Evolutionary conservation across 371 early-diverging fungal species (phyloP).

Genomic region (Mortierella sp.): DNA sequence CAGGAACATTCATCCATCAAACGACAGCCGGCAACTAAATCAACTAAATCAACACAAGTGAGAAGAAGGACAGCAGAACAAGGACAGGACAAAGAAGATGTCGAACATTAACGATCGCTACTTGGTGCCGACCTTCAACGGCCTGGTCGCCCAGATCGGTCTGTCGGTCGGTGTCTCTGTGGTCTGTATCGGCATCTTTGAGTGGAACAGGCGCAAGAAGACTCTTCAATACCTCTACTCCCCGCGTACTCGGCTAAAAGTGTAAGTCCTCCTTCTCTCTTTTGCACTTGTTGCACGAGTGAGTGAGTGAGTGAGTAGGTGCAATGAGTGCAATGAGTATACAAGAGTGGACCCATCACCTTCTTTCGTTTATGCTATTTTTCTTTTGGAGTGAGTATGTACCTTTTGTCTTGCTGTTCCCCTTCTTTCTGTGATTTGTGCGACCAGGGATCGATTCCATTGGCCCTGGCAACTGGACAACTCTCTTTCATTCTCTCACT

Average conservation of each 20-base stretch:
- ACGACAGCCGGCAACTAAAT: background rate
- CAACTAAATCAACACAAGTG: background rate
- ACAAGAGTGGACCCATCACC: background rate
- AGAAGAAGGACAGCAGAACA: background rate
- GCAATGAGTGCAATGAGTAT: background rate
- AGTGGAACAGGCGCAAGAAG: conserved; percentile 58
- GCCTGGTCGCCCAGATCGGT: conserved; percentile 60
- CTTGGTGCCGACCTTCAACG: conserved; percentile 57
- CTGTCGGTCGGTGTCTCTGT: conserved; percentile 51
- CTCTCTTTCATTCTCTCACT: background rate
- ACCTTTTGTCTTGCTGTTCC: background rate
- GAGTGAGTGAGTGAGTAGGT: background rate
- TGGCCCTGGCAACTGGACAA: background rate
- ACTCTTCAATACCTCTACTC: conserved; percentile 59
- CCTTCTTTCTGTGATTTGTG: conserved; percentile 12
- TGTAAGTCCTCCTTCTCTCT: conserved; percentile 32
- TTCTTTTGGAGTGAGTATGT: background rate
- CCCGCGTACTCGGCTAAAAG: conserved; percentile 49
- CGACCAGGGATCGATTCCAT: background rate
- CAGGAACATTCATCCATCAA: no score
- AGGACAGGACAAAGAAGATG: conserved; percentile 17
- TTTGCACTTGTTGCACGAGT: background rate
- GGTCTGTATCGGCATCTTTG: conserved; percentile 56
- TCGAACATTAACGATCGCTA: conserved; percentile 28
- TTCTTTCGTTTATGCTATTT: background rate